Evolutionary conservation across 1,284 basidiomycete species (phyloP), one percentile per base, ranked within the genome.

Genomic region (Sporisorium sorghi): DNA sequence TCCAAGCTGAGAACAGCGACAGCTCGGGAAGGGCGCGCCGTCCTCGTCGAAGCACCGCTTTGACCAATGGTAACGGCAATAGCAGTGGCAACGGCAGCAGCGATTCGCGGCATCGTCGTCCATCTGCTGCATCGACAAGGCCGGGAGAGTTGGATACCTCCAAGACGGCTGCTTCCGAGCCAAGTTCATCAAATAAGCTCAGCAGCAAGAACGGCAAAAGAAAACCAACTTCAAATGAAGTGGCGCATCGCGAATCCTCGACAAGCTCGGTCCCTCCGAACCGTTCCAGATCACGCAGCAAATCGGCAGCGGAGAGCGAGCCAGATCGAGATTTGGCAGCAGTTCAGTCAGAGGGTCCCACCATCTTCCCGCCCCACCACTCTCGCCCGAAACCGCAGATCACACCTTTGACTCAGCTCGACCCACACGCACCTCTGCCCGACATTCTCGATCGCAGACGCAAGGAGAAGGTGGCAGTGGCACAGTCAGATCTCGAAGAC

Each of bases 401-500:
- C 40, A 73, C 65, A 23, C 66, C 70, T 0, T 30, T 67, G n/a
- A 42, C 61, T 40, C 56, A 57, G 24, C 47, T 58, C 14, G 55
- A 50, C 19, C 54, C 60, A 33, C 46, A 60, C 6, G 39, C 46
- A 6, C 53, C 62, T 9, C 55, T 77, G 40, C 48, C 54, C 8
- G 60, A 63, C 21, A 64, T 77, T 15, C 66, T 75, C 30, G 56
- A 63, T 26, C 56, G 52, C 21, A 47, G 73, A 4, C 37, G 70
- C 37, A 59, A 55, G 15, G 66, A 75, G 39, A 70, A 55, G 54
- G 33, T 63, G 5, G 63, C 59, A n/a, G 15, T 60, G 23, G 68
- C 64, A 10, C 73, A 76, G 53, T 56, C 60, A 7, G 60, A 75
- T 26, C 62, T 79, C 33, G 77, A 81, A 21, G 57, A 67, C 12